These are phyloP conservation scores for Agaricus bisporus DNA, from an alignment of 768 basidiomycete genomes.

Conservation along the genomic window DNA sequence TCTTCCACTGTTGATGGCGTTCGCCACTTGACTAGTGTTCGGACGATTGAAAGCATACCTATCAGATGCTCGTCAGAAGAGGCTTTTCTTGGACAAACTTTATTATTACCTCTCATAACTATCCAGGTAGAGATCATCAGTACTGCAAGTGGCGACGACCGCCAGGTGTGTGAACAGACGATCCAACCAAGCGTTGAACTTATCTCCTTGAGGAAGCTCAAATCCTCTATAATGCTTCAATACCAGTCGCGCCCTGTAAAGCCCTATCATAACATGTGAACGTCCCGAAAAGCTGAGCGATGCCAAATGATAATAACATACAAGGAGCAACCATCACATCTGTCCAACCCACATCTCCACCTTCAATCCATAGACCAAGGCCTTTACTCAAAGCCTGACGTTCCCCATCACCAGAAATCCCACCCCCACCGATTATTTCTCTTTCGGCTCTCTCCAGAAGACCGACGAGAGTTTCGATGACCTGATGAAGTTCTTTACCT, in stretches of 20 bases:
- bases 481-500: slow-evolving; percentile 47
- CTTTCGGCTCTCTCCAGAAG: slow-evolving; percentile 53
- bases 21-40: slow-evolving; percentile 71
- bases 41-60: slow-evolving; percentile 77
- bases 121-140: slow-evolving; percentile 59
- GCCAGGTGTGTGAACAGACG: slow-evolving; percentile 53
- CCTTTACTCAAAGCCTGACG: slow-evolving; percentile 28
- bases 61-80: slow-evolving; percentile 2
- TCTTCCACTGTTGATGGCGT: slow-evolving; percentile 65
- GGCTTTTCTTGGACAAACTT: background rate
- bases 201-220: slow-evolving; percentile 40
- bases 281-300: background rate
- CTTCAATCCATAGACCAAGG: slow-evolving; percentile 58
- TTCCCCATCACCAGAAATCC: slow-evolving; percentile 34
- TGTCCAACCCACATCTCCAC: slow-evolving; percentile 45
- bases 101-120: slow-evolving; percentile 58
- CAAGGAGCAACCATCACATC: slow-evolving; percentile 72
- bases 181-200: slow-evolving; percentile 46
- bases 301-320: slow-evolving; percentile 24
- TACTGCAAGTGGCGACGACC: slow-evolving; percentile 65
- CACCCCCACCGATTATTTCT: slow-evolving; percentile 34
- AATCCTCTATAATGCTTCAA: slow-evolving; percentile 66
- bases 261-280: slow-evolving; percentile 37
- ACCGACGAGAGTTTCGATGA: slow-evolving; percentile 43
- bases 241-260: slow-evolving; percentile 60